These are phyloP conservation scores for Phellopilus nigrolimitatus DNA, from an alignment of 1,284 basidiomycete genomes.

Conservation along the genomic window DNA sequence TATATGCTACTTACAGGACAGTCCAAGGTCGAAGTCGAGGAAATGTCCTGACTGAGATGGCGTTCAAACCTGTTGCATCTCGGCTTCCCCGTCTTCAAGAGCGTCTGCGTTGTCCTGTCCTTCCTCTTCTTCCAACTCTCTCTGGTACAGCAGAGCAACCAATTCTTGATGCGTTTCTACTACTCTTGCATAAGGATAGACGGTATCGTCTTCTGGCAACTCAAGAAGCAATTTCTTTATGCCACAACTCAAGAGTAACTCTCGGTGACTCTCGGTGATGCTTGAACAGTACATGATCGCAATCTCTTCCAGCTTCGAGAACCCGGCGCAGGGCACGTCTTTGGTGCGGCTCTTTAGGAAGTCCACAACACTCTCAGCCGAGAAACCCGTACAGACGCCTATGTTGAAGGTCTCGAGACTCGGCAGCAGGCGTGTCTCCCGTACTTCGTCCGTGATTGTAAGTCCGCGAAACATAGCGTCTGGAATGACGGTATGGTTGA, in stretches of 20 bases:
- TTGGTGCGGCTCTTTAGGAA: conserved; percentile 9
- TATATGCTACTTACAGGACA: too few relatives aligned
- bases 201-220: conserved; percentile 1
- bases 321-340: not conserved
- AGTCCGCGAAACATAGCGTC: conserved; percentile 6
- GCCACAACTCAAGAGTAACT: not conserved
- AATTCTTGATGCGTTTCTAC: conserved; percentile 17
- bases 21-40: too few relatives aligned
- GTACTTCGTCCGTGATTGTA: not conserved
- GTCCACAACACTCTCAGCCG: not conserved
- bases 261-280: not conserved
- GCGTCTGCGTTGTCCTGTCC: conserved; percentile 1
- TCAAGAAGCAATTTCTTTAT: conserved; percentile 11
- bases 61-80: not conserved
- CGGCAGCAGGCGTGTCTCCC: conserved; percentile 5
- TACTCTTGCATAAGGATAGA: conserved; percentile 15
- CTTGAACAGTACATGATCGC: conserved; percentile 13
- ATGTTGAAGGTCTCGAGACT: conserved; percentile 17
- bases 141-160: conserved; percentile 11
- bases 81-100: conserved; percentile 1
- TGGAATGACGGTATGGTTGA: conserved; percentile 12
- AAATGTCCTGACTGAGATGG: too few relatives aligned
- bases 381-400: conserved; percentile 14
- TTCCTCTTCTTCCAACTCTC: not conserved
- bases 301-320: conserved; percentile 2